Evolutionary conservation across 257 asterid species (phyloP).

Genomic region (Nicotiana sylvestris): DNA sequence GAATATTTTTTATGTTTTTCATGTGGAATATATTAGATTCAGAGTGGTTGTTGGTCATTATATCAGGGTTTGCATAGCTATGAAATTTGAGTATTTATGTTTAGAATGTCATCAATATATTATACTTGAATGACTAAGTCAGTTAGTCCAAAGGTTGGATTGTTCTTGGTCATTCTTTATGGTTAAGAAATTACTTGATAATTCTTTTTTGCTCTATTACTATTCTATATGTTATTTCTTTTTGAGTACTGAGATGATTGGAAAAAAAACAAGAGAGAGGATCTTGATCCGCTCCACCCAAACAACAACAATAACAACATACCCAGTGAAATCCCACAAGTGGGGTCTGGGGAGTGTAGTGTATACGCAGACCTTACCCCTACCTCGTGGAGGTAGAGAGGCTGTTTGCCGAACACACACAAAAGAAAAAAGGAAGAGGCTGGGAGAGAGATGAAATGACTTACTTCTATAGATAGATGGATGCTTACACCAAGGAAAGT

Average conservation of each 20-base stretch:
- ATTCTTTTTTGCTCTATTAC: neutral
- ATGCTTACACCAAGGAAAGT: neutral
- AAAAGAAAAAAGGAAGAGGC: neutral
- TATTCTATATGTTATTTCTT: neutral
- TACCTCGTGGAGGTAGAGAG: too few species aligned
- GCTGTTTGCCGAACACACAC: too few species aligned
- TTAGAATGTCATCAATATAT: neutral
- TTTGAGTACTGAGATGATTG: neutral
- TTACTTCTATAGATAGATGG: neutral
- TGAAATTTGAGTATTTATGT: neutral
- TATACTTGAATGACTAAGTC: neutral
- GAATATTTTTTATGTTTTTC: neutral
- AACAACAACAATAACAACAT: neutral
- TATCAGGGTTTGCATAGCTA: neutral
- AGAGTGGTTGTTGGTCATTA: neutral
- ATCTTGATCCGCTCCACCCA: neutral
- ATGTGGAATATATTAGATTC: neutral
- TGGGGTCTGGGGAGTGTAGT: too few species aligned
- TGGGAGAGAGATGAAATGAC: neutral
- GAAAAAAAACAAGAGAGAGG: neutral
- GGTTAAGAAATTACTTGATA: neutral
- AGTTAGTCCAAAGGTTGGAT: neutral
- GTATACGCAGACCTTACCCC: too few species aligned
- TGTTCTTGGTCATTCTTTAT: conserved; percentile 4
- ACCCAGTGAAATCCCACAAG: too few species aligned